Evolutionary conservation across 2,329 filamentous ascomycete genomes (phyloP), one percentile per base, ranked within the genome.

Genomic region (Clonostachys solani): DNA sequence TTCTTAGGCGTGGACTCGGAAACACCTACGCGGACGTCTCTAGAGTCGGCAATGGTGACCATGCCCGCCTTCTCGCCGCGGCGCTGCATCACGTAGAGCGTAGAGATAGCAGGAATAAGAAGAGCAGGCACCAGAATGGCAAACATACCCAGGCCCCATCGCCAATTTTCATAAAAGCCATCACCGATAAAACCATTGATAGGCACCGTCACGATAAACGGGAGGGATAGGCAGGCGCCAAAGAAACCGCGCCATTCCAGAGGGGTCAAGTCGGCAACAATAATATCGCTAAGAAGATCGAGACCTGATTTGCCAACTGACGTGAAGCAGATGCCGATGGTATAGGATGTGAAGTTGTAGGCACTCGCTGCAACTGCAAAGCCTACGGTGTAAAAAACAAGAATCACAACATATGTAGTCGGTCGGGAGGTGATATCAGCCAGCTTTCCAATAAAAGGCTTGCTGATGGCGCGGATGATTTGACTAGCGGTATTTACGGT

Each of bases 131-230:
- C 60, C 36, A 85, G 71, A 52, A 86, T 82, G 47, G 78, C 73
- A 60, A 81, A 86, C 59, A 77, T 77, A 45, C 81, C 82, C 54
- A 81, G 78, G 4, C 75, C 81, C 82, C 81, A 86, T 42, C 81
- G 73, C 80, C 80, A 85, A 37, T 68, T 53, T 19, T 68, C 64
- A 6, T 60, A 51, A 38, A 71, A 68, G 17, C 52, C 63, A 6
- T 71, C 62, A 4, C 60, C 61, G n/a, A 74, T 72, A 54, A 69
- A 69, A 2, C 68, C 69, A 19, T 68, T 69, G 52, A 72, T 51
- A 17, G 64, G 65, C 0, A 65, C 60, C 0, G 68, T 73, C 33
- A 73, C 54, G 29, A 70, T 52, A 49, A 63, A 63, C 1, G 60
- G 60, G 1, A 60, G 12, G 5, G 56, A 53, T 12, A 63, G 47